Base-by-base conservation (phyloP, 768 basidiomycete species). In the Rhodotorula paludigena region DNA sequence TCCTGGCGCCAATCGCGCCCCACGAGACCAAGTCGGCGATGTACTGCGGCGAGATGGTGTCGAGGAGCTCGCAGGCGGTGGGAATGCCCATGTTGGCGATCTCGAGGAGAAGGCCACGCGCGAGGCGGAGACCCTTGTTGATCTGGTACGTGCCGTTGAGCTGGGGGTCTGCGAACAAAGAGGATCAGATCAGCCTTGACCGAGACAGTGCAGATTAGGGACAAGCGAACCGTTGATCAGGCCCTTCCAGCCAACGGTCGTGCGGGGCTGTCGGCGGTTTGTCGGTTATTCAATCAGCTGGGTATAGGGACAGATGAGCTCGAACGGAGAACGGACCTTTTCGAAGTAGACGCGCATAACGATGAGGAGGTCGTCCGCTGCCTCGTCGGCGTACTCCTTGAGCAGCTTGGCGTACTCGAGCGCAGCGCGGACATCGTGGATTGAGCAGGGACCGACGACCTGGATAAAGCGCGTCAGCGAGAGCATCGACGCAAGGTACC, bases 211-310 rank as follows among this genome's bases (percentile, higher is more conserved):
- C 35, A n/a, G 12, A 32, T 2, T 28, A 7, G 38, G 11, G 57
- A 44, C 25, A 45, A n/a, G n/a, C 77, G 49, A 18, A 80, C 80
- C 92, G 77, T 97, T 98, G 80, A 98, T 97, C 69, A 98, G 85
- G 44, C 94, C 94, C 78, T 99, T 99, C 94, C 94, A 99, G 35
- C 96, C 96, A 55, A 98, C 88, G 0, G 94, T 97, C 12, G 94
- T 98, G 38, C 94, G 69, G 1, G 81, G 81, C 75, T 79, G 77
- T 35, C 28, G 9, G 3, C 9, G 30, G 10, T 25, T 23, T 2
- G 35, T 38, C 23, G 48, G 2, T 30, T 5, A 28, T 15, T 45
- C 44, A 23, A 21, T 35, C 51, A 49, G n/a, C 21, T 10, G 5
- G 10, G 28, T n/a, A 28, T 1, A 28, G 47, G 25, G 25, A 25